Percentiles rank a stretch among this genome's conserved stretches.
These are phyloP conservation scores for Diaporthe sp. DNA, from an alignment of 2,329 filamentous ascomycete genomes.

Conservation along the genomic window DNA sequence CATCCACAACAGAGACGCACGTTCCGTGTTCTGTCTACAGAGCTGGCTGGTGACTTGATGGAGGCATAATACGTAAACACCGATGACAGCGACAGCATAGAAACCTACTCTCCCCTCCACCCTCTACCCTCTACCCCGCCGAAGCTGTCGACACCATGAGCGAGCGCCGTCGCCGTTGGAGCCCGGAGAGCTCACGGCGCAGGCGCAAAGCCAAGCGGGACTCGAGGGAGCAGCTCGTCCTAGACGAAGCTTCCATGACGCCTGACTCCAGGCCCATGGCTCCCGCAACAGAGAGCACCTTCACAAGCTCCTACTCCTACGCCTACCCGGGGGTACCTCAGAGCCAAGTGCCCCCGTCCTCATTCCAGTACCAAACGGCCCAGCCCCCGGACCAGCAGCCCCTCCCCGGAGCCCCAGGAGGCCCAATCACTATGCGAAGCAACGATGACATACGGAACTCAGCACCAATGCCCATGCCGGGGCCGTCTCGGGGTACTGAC, in stretches of 20 bases:
- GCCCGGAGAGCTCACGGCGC: conserved; percentile 65
- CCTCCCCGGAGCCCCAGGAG: conserved; percentile 12
- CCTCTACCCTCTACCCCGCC: not conserved
- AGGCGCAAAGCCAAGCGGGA: conserved; percentile 57
- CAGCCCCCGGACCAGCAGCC: conserved; percentile 19
- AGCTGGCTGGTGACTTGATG: not conserved
- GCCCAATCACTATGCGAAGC: conserved; percentile 29
- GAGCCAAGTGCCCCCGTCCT: conserved; percentile 20
- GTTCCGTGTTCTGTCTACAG: not conserved
- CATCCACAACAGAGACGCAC: not conserved
- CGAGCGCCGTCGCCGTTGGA: conserved; percentile 65
- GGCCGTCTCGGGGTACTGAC: conserved; percentile 24
- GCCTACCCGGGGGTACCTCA: conserved; percentile 18
- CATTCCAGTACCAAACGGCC: conserved; percentile 20
- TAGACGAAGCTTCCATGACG: conserved; percentile 38
- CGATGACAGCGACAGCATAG: conserved; percentile 26
- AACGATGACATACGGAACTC: conserved; percentile 20
- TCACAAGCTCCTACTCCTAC: conserved; percentile 24
- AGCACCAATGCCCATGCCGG: conserved; percentile 19
- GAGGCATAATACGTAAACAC: conserved; percentile 19
- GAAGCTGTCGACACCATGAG: conserved; percentile 59
- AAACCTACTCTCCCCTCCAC: not conserved
- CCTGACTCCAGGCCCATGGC: conserved; percentile 29
- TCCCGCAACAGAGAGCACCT: conserved; percentile 27
- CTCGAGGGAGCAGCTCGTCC: conserved; percentile 52